Evolutionary conservation across 2,329 filamentous ascomycete species (phyloP).

Genomic region (Diaporthe vexans): DNA sequence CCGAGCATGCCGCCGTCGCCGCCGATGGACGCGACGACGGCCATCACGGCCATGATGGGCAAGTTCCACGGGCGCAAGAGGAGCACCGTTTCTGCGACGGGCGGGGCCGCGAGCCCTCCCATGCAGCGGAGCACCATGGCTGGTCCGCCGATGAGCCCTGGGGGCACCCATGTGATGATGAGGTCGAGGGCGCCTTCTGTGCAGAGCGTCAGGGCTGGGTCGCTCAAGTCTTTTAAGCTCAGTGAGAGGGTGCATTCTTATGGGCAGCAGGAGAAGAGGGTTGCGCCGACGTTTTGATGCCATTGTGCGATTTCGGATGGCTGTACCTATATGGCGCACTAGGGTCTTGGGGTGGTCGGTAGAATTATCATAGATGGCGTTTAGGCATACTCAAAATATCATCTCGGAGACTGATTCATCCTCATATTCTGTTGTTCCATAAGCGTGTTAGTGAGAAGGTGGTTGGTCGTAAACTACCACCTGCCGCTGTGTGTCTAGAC

Average conservation of each 20-base stretch:
- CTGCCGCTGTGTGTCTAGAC: background rate
- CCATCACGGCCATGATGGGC: slow-evolving; percentile 51
- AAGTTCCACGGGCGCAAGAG: slow-evolving; percentile 48
- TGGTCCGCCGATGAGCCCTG: slow-evolving; percentile 20
- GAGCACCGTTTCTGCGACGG: slow-evolving; percentile 10
- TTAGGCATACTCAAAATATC: background rate
- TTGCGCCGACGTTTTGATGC: slow-evolving; percentile 47
- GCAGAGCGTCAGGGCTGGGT: slow-evolving; percentile 41
- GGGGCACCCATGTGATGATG: slow-evolving; percentile 30
- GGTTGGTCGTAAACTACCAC: too few species aligned
- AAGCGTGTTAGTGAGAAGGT: background rate
- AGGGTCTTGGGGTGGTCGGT: background rate
- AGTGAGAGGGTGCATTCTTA: slow-evolving; percentile 39
- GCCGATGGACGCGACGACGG: slow-evolving; percentile 47
- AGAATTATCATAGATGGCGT: background rate
- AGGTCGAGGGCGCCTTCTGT: slow-evolving; percentile 46
- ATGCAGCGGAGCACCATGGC: slow-evolving; percentile 12
- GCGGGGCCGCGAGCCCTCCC: background rate
- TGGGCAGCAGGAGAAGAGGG: slow-evolving; percentile 43
- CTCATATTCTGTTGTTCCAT: too few species aligned
- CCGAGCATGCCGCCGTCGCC: slow-evolving; percentile 47
- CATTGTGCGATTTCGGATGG: background rate
- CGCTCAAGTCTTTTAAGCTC: slow-evolving; percentile 46
- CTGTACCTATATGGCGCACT: background rate
- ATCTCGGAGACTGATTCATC: background rate